Evolutionary conservation across 768 basidiomycete species (phyloP).

Genomic region (Botryobasidium botryosum): DNA sequence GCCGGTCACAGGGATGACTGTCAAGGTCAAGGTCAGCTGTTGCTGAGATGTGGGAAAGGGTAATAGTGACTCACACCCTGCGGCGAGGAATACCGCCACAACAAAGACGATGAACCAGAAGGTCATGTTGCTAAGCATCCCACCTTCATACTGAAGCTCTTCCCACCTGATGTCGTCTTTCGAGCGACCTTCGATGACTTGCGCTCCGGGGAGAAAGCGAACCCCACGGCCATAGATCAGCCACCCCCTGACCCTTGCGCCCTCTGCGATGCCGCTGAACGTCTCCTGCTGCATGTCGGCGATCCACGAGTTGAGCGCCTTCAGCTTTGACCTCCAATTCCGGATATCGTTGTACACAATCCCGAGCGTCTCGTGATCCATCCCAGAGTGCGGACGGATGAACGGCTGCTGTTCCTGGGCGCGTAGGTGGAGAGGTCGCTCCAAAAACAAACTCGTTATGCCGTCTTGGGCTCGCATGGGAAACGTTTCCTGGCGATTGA

Average conservation of each 20-base stretch:
- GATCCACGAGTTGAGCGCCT: slow-evolving; percentile 58
- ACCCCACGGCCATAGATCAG: slow-evolving; percentile 56
- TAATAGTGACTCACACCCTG: slow-evolving; percentile 35
- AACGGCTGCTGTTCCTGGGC: slow-evolving; percentile 52
- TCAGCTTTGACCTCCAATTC: slow-evolving; percentile 49
- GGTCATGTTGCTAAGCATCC: slow-evolving; percentile 27
- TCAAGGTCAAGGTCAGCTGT: slow-evolving; percentile 6
- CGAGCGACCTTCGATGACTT: slow-evolving; percentile 61
- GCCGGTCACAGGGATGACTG: slow-evolving; percentile 57
- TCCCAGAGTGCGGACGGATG: slow-evolving; percentile 55
- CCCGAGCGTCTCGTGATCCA: slow-evolving; percentile 49
- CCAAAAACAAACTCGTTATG: too few relatives aligned
- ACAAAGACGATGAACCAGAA: slow-evolving; percentile 43
- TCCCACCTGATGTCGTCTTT: slow-evolving; percentile 77
- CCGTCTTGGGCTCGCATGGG: too few relatives aligned
- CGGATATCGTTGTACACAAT: slow-evolving; percentile 53
- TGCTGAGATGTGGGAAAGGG: background rate
- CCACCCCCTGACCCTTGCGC: slow-evolving; percentile 58
- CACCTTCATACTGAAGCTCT: slow-evolving; percentile 45
- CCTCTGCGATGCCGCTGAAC: slow-evolving; percentile 58
- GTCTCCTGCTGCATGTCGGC: slow-evolving; percentile 44
- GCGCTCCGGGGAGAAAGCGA: slow-evolving; percentile 39
- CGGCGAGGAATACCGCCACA: slow-evolving; percentile 34
- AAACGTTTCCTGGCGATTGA: too few relatives aligned
- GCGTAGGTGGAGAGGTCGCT: slow-evolving; percentile 38